These are phyloP conservation scores for Neofusicoccum parvum DNA, from an alignment of 2,329 filamentous ascomycete species.

Conservation along the genomic window DNA sequence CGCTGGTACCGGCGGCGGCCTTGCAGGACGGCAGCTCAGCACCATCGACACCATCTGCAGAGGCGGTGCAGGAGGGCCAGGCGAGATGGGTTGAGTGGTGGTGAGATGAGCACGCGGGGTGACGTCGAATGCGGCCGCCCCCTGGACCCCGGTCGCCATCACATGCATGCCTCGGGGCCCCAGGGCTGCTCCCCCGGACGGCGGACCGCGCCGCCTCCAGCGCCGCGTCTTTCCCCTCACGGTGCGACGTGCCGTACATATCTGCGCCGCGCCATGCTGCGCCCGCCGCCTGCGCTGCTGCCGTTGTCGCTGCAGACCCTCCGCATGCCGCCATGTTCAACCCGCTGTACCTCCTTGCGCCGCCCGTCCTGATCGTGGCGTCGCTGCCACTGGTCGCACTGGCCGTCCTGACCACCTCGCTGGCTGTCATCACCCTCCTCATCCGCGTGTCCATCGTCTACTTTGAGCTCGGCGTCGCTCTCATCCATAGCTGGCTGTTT, in stretches of 20 bases:
- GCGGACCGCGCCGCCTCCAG: slow-evolving; percentile 13
- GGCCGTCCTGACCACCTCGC: slow-evolving; percentile 41
- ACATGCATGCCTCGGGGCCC: slow-evolving; percentile 15
- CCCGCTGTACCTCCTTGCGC: slow-evolving; percentile 36
- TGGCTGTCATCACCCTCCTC: slow-evolving; percentile 42
- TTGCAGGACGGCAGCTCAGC: too few species aligned
- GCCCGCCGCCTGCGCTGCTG: neutral
- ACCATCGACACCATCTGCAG: too few species aligned
- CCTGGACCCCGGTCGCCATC: neutral
- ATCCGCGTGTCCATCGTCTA: slow-evolving; percentile 46
- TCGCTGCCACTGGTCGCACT: slow-evolving; percentile 44
- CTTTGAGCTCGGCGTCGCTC: slow-evolving; percentile 43
- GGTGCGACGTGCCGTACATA: slow-evolving; percentile 2
- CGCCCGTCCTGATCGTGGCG: slow-evolving; percentile 39
- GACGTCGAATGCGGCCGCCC: neutral
- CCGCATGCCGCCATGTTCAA: slow-evolving; percentile 18
- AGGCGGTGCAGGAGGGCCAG: too few species aligned
- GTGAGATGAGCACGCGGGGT: neutral
- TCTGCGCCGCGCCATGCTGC: slow-evolving; percentile 8
- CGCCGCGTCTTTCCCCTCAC: slow-evolving; percentile 10
- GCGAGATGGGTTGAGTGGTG: too few species aligned
- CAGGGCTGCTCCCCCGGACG: slow-evolving; percentile 8
- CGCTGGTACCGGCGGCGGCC: too few species aligned
- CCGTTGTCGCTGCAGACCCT: neutral
- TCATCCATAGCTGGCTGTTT: slow-evolving; percentile 41